Percentiles rank a stretch among this genome's conserved stretches.
These are phyloP conservation scores for Starmerella gropengiesseri DNA, from an alignment of 805 yeast genomes.

Conservation along the genomic window DNA sequence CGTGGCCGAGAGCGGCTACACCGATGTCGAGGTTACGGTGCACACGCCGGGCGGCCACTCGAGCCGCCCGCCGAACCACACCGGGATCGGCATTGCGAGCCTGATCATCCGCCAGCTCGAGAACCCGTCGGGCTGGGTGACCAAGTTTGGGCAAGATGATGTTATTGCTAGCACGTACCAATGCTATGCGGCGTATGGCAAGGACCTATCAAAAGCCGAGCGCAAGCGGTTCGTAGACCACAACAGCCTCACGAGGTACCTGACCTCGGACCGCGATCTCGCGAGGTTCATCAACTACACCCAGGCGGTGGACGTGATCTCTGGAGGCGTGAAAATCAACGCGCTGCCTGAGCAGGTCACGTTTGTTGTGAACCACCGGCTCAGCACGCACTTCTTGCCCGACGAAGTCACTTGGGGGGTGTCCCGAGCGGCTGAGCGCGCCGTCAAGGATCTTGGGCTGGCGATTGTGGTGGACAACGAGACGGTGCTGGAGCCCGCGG, in stretches of 20 bases:
- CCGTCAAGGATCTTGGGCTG: constrained; percentile 40
- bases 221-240: constrained; percentile 19
- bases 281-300: constrained; percentile 47
- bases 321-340: constrained; percentile 66
- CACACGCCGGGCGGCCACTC: constrained; percentile 71
- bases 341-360: constrained; percentile 60
- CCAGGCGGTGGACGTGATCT: constrained; percentile 55
- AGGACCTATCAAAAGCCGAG: constrained; percentile 14
- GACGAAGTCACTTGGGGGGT: too few relatives aligned
- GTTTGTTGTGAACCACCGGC: constrained; percentile 51
- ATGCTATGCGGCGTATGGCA: constrained; percentile 43
- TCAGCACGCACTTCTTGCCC: constrained; percentile 39
- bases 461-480: constrained; percentile 36
- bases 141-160: too few relatives aligned
- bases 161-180: constrained; percentile 44
- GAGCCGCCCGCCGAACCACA: constrained; percentile 69
- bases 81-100: constrained; percentile 64
- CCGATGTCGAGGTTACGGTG: constrained; percentile 41
- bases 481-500: constrained; percentile 25
- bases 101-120: constrained; percentile 50
- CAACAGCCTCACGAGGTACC: constrained; percentile 28
- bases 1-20: constrained; percentile 52
- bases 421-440: constrained; percentile 30
- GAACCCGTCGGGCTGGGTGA: constrained; percentile 60
- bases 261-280: too few relatives aligned